These are phyloP conservation scores for Paraglomus brasilianum DNA, from an alignment of 192 early-diverging fungal species.

Conservation along the genomic window DNA sequence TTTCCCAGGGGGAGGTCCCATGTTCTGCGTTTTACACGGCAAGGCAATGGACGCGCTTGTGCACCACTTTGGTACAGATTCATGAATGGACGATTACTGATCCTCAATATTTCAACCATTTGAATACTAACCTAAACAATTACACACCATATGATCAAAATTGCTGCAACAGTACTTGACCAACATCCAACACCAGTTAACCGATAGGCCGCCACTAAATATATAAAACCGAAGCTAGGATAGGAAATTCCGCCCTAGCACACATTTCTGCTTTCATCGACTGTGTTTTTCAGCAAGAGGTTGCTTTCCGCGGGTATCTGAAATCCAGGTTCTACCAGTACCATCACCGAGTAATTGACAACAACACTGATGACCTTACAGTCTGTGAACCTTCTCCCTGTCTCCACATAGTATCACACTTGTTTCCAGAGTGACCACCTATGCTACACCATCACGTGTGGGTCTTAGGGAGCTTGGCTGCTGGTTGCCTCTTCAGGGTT, in stretches of 20 bases:
- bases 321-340: not conserved
- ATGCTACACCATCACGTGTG: constrained; percentile 6
- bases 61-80: too few species aligned
- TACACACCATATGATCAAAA: too few species aligned
- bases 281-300: not conserved
- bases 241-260: not conserved
- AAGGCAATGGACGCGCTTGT: too few species aligned
- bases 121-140: too few species aligned
- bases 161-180: too few species aligned
- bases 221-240: too few species aligned
- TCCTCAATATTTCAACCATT: too few species aligned
- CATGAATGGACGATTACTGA: too few species aligned
- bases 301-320: not conserved
- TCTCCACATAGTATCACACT: not conserved
- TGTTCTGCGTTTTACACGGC: too few species aligned
- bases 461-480: constrained; percentile 16
- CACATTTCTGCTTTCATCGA: constrained; percentile 19
- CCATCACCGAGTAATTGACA: not conserved
- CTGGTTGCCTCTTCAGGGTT: constrained; percentile 4
- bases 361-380: constrained; percentile 5
- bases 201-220: too few species aligned
- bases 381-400: constrained; percentile 15
- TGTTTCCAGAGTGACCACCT: not conserved
- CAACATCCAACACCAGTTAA: too few species aligned
- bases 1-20: too few species aligned